A percentile compares a stretch with the other conserved stretches of the same genome.
Evolutionary conservation across 208 protist genomes (phyloP).

Genomic region (Trypanosoma conorhini): DNA sequence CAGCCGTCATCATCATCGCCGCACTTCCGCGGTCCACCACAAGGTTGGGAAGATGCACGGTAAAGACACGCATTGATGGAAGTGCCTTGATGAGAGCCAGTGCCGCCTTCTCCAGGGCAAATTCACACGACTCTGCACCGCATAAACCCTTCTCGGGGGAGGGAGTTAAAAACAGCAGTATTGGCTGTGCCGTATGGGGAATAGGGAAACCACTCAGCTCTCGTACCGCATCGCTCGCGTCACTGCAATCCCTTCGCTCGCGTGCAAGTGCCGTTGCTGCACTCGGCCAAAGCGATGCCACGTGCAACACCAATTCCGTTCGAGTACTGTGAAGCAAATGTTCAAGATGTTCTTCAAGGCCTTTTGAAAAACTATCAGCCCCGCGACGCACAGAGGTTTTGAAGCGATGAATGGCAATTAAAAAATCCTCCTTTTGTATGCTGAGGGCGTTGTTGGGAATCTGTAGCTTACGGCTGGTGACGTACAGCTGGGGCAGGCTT

Average conservation of each 20-base stretch:
- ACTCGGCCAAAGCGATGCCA: conserved; percentile 55
- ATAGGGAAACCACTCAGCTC: conserved; percentile 59
- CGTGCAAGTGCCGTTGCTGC: conserved; percentile 36
- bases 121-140: conserved; percentile 22
- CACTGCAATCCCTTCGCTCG: conserved; percentile 52
- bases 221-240: conserved; percentile 50
- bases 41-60: conserved; percentile 48
- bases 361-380: conserved; percentile 13
- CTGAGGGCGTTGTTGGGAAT: conserved; percentile 36
- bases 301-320: conserved; percentile 35
- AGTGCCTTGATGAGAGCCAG: conserved; percentile 18
- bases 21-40: conserved; percentile 30
- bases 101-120: conserved; percentile 28
- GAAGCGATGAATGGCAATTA: conserved; percentile 61
- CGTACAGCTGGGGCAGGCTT: conserved; percentile 79
- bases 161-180: conserved; percentile 52
- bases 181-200: conserved; percentile 45
- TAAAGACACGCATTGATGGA: conserved; percentile 32
- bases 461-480: conserved; percentile 44
- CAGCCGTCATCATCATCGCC: background rate
- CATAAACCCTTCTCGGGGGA: conserved; percentile 11
- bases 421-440: conserved; percentile 68
- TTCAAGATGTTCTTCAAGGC: conserved; percentile 54
- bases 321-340: conserved; percentile 49
- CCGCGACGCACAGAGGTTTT: conserved; percentile 64